Evolutionary conservation across 305 asterid species (phyloP).

Genomic region (Withania somnifera): DNA sequence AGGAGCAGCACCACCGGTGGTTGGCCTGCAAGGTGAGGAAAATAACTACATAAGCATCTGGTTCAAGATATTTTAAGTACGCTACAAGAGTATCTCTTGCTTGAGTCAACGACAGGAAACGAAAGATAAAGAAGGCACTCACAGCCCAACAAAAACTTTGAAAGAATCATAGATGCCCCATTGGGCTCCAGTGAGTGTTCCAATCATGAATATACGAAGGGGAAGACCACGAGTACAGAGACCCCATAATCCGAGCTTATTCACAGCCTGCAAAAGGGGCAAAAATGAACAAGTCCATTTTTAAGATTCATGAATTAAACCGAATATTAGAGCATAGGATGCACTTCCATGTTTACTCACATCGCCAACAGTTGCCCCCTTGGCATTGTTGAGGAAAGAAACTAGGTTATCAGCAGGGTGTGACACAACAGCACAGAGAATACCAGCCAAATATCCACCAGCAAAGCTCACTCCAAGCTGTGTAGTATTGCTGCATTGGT

Average conservation of each 20-base stretch:
- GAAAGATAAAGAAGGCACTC: conserved; percentile 20
- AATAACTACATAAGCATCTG: background rate
- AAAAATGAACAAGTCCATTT: background rate
- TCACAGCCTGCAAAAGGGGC: conserved; percentile 47
- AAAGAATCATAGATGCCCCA: conserved; percentile 88
- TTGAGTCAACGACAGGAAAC: background rate
- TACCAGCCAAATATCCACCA: conserved; percentile 77
- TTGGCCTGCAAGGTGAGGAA: conserved; percentile 48
- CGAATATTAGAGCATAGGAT: background rate
- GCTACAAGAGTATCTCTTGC: background rate
- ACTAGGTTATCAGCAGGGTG: conserved; percentile 94
- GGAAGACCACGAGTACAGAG: conserved; percentile 90
- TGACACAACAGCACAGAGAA: conserved; percentile 66
- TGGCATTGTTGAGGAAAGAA: conserved; percentile 83
- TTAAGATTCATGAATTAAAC: background rate
- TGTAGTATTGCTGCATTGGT: conserved; percentile 52
- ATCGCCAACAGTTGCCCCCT: conserved; percentile 77
- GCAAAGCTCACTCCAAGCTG: conserved; percentile 87
- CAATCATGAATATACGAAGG: conserved; percentile 78
- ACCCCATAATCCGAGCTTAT: conserved; percentile 72
- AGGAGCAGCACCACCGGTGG: conserved; percentile 73
- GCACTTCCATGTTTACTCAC: conserved; percentile 24
- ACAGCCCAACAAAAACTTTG: conserved; percentile 85
- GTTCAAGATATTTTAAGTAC: background rate
- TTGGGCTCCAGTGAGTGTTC: conserved; percentile 80